Evolutionary conservation across 2,329 filamentous ascomycete genomes (phyloP).

Genomic region (Oidium heveae): DNA sequence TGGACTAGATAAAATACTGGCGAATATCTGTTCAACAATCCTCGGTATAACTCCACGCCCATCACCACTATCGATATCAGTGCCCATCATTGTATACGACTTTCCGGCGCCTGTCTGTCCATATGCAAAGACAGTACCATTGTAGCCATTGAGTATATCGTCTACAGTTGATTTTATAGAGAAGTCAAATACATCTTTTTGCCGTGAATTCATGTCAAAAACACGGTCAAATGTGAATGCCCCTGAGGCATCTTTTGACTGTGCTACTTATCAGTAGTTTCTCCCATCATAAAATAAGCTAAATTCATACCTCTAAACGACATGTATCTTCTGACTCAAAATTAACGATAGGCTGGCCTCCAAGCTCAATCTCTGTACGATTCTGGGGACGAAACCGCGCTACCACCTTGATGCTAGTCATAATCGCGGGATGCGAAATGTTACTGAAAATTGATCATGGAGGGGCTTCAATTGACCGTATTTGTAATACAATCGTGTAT

Average conservation of each 20-base stretch:
- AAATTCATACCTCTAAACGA: slow-evolving; percentile 43
- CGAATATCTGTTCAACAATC: slow-evolving; percentile 93
- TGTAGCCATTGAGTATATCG: slow-evolving; percentile 96
- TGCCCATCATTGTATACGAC: slow-evolving; percentile 97
- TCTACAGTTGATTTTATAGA: slow-evolving; percentile 90
- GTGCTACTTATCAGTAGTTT: slow-evolving; percentile 12
- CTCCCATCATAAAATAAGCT: neutral
- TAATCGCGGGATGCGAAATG: slow-evolving; percentile 8
- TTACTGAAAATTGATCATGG: neutral
- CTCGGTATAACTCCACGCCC: slow-evolving; percentile 87
- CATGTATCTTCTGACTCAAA: slow-evolving; percentile 84
- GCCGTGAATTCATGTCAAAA: slow-evolving; percentile 78
- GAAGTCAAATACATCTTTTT: slow-evolving; percentile 91
- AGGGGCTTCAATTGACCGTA: too few species aligned
- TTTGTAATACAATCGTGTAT: too few species aligned
- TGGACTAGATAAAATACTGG: slow-evolving; percentile 75
- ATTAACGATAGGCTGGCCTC: slow-evolving; percentile 72
- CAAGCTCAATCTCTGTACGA: slow-evolving; percentile 69
- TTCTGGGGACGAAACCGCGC: slow-evolving; percentile 96
- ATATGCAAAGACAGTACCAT: slow-evolving; percentile 95
- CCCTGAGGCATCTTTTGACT: slow-evolving; percentile 65
- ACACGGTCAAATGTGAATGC: slow-evolving; percentile 94
- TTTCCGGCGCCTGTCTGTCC: slow-evolving; percentile 96
- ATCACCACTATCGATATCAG: slow-evolving; percentile 72
- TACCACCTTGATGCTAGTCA: slow-evolving; percentile 59